A percentile compares a stretch with the other conserved stretches of the same genome.
Evolutionary conservation across 257 asterid species (phyloP).

Genomic region (Solanum ossicruentum): DNA sequence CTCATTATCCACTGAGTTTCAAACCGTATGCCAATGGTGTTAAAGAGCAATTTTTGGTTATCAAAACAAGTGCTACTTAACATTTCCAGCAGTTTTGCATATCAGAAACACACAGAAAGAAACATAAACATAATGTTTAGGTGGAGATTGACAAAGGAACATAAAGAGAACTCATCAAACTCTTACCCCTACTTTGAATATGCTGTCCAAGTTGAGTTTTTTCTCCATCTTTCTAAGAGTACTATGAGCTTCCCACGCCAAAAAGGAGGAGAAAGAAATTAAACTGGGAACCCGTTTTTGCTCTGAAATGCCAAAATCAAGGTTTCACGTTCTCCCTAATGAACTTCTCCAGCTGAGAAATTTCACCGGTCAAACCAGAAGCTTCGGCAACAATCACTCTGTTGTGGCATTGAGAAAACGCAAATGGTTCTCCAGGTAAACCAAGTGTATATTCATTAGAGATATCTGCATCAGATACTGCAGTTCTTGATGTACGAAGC

Average conservation of each 20-base stretch:
- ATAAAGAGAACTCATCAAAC: neutral
- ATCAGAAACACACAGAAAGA: neutral
- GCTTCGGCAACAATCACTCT: slow-evolving; percentile 60
- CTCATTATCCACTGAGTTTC: neutral
- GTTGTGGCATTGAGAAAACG: slow-evolving; percentile 68
- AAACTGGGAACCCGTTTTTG: neutral
- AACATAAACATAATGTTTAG: neutral
- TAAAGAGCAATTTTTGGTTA: neutral
- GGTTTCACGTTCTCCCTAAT: slow-evolving; percentile 55
- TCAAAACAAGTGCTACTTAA: neutral
- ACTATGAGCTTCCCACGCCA: neutral
- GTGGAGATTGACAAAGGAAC: neutral
- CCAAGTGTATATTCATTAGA: slow-evolving; percentile 53
- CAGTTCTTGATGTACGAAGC: slow-evolving; percentile 86
- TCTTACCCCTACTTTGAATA: neutral
- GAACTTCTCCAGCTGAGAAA: slow-evolving; percentile 57
- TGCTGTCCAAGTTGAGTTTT: neutral
- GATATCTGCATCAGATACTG: slow-evolving; percentile 74
- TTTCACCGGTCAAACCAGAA: slow-evolving; percentile 59
- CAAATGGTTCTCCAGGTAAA: slow-evolving; percentile 60
- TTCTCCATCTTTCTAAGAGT: neutral
- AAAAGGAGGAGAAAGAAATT: neutral
- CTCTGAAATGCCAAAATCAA: neutral
- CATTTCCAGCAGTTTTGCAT: neutral
- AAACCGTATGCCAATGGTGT: neutral